Conservation (phyloP, 176 grass and related monocot genomes). For the Oryza australiensis region DNA sequence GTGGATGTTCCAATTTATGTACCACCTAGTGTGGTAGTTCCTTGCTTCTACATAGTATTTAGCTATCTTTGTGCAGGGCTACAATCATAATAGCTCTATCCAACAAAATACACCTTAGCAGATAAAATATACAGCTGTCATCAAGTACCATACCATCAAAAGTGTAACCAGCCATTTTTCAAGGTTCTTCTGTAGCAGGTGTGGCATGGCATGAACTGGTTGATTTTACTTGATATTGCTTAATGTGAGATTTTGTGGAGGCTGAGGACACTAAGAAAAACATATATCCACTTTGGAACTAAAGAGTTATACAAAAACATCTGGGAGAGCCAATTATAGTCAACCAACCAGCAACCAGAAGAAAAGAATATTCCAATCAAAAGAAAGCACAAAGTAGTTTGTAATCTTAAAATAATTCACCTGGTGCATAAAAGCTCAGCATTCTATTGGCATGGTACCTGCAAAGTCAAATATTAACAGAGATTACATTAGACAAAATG, state of each 20-base stretch:
- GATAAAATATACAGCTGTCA: constrained; percentile 8
- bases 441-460: constrained; percentile 99
- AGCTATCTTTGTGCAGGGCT: not conserved
- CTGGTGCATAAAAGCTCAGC: constrained; percentile 99
- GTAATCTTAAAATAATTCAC: constrained; percentile 40
- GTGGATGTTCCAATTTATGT: too few species aligned
- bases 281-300: not conserved
- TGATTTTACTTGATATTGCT: constrained; percentile 12
- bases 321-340: not conserved
- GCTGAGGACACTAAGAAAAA: not conserved
- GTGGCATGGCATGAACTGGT: not conserved
- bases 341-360: not conserved
- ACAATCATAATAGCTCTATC: not conserved
- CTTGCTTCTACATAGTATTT: not conserved
- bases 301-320: constrained; percentile 13
- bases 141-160: not conserved
- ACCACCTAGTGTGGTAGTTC: not conserved
- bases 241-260: not conserved
- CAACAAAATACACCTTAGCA: not conserved
- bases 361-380: not conserved
- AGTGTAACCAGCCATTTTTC: not conserved
- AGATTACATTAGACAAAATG: constrained; percentile 8
- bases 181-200: not conserved
- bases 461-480: constrained; percentile 42
- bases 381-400: not conserved